Percentiles rank a stretch among this genome's conserved stretches.
Evolutionary conservation across 305 asterid species (phyloP).

Genomic region (Fraxinus nigra): DNA sequence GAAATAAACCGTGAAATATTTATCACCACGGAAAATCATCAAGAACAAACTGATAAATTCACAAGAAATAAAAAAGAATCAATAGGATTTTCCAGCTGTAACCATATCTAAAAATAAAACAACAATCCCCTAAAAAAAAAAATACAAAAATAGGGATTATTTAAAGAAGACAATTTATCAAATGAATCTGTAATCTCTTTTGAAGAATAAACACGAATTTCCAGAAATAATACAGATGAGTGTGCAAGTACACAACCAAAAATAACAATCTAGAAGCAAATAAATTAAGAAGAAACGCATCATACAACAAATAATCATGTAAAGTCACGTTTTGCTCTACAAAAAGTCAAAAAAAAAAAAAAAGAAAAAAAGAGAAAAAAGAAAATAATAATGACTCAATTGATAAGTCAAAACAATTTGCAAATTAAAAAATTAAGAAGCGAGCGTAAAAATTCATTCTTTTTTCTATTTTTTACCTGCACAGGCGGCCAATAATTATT

Average conservation of each 20-base stretch:
- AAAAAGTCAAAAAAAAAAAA: background rate
- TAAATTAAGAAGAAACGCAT: background rate
- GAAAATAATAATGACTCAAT: background rate
- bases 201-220: background rate
- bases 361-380: no score
- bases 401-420: background rate
- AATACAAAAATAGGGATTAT: background rate
- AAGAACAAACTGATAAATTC: background rate
- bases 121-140: background rate
- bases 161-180: background rate
- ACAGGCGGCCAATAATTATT: conserved; percentile 47
- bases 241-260: background rate
- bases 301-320: background rate
- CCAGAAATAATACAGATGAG: background rate
- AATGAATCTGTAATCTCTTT: background rate
- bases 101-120: background rate
- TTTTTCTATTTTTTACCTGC: conserved; percentile 45
- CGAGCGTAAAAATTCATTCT: background rate
- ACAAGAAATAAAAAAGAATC: background rate
- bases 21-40: background rate
- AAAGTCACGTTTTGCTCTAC: background rate
- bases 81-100: background rate
- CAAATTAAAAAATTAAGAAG: background rate
- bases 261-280: background rate
- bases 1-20: background rate